Evolutionary conservation across 805 yeast genomes (phyloP), one percentile per base, ranked within the genome.

Genomic region (Myxozyma neotropica): DNA sequence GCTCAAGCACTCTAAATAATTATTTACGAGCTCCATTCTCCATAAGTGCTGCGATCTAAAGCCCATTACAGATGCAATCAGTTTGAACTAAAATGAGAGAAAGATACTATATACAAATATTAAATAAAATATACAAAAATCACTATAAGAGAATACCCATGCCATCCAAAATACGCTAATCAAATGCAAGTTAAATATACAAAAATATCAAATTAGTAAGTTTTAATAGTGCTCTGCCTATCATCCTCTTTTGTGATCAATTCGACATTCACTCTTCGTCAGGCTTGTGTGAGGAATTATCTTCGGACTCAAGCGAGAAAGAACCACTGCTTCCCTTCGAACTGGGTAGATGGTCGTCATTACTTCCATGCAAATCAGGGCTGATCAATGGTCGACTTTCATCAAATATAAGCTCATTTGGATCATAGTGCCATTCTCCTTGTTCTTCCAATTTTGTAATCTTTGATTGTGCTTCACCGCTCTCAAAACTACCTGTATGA

Each of bases 391-490:
- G 50, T 3, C 5, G n/a, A 6, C 29, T 21, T 7, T 31, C 27
- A 17, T 29, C 27, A 17, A 46, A 8, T 4, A 5, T 46, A 10
- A 46, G n/a, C 39, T 46, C 50, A 21, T 46, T 46, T 13, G 50
- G 39, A 29, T 46, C 50, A 33, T 46, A 46, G 31, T 46, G 50
- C 23, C 31, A 46, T 2, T 31, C 50, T 21, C 50, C 50, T 31
- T 31, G 26, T 10, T 10, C 33, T 17, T 46, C 50, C 50, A 46
- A 26, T 21, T 46, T 33, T 3, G 38, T n/a, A 10, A 46, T 29
- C 3, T 17, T 26, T 1, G 24, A 10, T 19, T 46, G 40, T 19
- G 50, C 39, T 7, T 15, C 29, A 19, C 10, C 4, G n/a, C 35
- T 31, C n/a, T 29, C 33, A 2, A 46, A 46, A 8, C 31, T 24